Percentiles rank a stretch among this genome's conserved stretches.
These are phyloP conservation scores for Phialophora tarda DNA, from an alignment of 2,329 filamentous ascomycete species.

Conservation along the genomic window DNA sequence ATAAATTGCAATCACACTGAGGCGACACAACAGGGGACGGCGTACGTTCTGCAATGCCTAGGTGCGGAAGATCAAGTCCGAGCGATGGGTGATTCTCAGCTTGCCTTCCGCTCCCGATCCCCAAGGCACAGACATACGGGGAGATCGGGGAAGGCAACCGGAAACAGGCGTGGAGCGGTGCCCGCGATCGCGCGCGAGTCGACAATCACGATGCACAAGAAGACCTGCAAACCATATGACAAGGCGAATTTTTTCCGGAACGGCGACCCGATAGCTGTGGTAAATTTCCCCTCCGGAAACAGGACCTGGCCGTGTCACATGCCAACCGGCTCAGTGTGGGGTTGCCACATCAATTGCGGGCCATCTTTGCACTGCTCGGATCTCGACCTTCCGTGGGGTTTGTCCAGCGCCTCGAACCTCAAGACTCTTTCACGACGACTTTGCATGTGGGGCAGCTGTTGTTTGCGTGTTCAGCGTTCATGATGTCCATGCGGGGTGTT, in stretches of 20 bases:
- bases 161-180: background rate
- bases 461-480: background rate
- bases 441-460: background rate
- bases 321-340: background rate
- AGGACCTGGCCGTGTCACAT: background rate
- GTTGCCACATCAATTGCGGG: background rate
- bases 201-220: background rate
- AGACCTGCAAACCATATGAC: slow-evolving; percentile 1
- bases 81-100: background rate
- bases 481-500: background rate
- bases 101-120: background rate
- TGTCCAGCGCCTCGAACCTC: background rate
- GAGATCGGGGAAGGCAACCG: slow-evolving; percentile 1
- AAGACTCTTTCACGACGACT: background rate
- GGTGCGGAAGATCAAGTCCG: background rate
- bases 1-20: slow-evolving; percentile 44
- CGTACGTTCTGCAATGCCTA: background rate
- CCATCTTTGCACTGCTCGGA: background rate
- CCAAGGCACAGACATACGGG: background rate
- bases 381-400: slow-evolving; percentile 3
- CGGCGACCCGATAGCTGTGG: background rate
- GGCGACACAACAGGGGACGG: background rate
- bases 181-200: background rate
- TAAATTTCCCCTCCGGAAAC: background rate
- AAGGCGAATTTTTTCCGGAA: slow-evolving; percentile 1